Conservation (phyloP, 2,329 filamentous ascomycete species). For the Alternaria longipes region DNA sequence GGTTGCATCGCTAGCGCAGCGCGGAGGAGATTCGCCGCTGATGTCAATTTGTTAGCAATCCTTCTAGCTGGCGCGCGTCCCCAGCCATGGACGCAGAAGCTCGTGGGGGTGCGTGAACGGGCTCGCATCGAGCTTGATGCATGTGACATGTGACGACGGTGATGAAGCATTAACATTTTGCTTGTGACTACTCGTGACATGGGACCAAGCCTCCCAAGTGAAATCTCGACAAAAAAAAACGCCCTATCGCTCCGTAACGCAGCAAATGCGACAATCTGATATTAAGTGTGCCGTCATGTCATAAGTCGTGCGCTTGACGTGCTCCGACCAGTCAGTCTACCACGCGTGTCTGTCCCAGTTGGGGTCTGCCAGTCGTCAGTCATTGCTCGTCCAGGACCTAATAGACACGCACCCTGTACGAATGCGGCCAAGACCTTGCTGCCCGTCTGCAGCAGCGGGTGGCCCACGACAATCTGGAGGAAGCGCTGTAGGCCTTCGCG, state of each 20-base stretch:
- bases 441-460: slow-evolving; percentile 94
- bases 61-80: slow-evolving; percentile 2
- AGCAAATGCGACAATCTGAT: slow-evolving; percentile 18
- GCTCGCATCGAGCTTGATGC: background rate
- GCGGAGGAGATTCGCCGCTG: slow-evolving; percentile 22
- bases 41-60: slow-evolving; percentile 34
- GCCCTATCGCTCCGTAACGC: slow-evolving; percentile 38
- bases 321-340: slow-evolving; percentile 26
- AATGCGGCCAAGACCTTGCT: slow-evolving; percentile 96
- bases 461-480: slow-evolving; percentile 95
- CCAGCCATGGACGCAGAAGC: background rate
- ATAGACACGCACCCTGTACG: slow-evolving; percentile 78
- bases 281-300: background rate
- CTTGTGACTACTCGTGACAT: slow-evolving; percentile 5
- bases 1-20: slow-evolving; percentile 35
- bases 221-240: slow-evolving; percentile 21
- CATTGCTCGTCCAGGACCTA: too few species aligned
- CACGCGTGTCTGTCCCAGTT: slow-evolving; percentile 78
- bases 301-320: background rate
- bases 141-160: background rate
- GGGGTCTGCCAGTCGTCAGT: slow-evolving; percentile 65
- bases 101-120: slow-evolving; percentile 10
- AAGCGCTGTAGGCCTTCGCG: slow-evolving; percentile 93
- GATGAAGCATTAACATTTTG: slow-evolving; percentile 11
- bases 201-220: slow-evolving; percentile 4